phyloP scores from a whole-genome alignment of 2,329 filamentous ascomycete genomes.

The Penicillium carneum region DNA sequence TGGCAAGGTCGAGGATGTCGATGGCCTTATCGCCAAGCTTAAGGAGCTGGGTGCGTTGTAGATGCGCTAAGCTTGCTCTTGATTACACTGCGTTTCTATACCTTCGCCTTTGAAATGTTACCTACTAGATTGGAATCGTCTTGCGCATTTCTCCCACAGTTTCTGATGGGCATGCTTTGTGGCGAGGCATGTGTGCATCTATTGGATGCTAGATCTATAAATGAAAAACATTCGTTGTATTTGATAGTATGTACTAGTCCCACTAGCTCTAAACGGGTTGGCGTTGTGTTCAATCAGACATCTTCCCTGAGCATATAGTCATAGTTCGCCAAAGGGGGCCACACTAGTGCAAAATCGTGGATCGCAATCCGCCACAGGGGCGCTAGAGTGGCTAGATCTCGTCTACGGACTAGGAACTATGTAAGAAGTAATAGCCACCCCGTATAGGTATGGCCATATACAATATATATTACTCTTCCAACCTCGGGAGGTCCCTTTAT shows the following conservation, averaged over 20 bases:
- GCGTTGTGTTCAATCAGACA: background rate
- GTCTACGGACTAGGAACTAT: background rate
- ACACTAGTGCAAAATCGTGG: background rate
- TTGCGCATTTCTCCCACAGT: constrained; percentile 15
- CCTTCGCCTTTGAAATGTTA: constrained; percentile 29
- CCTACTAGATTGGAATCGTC: constrained; percentile 20
- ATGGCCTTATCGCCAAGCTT: constrained; percentile 89
- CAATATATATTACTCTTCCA: background rate
- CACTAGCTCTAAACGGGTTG: background rate
- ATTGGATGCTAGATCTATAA: constrained; percentile 13
- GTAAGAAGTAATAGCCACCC: constrained; percentile 1
- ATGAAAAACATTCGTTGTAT: background rate
- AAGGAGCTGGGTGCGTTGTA: constrained; percentile 95
- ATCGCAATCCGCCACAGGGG: constrained; percentile 10
- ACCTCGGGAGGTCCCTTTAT: background rate
- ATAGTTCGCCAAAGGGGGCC: background rate
- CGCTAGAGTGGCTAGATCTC: constrained; percentile 15
- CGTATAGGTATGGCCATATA: background rate
- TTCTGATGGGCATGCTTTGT: constrained; percentile 16
- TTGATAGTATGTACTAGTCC: background rate
- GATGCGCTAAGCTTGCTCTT: constrained; percentile 20
- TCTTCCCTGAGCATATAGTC: background rate
- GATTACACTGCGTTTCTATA: constrained; percentile 36
- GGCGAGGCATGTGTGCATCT: constrained; percentile 15
- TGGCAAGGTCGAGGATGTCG: constrained; percentile 96